Base-by-base conservation (phyloP, 2,329 filamentous ascomycete species). In the Claviceps humidiphila region DNA sequence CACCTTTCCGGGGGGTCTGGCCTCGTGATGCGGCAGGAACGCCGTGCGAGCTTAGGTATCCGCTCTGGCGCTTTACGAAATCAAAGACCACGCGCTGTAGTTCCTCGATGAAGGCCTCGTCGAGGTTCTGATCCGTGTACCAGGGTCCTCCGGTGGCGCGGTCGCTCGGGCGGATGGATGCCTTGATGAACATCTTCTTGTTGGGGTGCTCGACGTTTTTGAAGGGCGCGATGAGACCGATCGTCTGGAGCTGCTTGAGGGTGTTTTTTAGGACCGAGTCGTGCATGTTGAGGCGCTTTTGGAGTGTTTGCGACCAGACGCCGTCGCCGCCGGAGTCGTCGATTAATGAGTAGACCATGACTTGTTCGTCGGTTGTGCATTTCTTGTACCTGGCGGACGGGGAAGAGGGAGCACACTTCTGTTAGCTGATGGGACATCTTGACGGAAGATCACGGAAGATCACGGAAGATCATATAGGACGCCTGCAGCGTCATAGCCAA, bases 121-220 rank as follows among this genome's bases (percentile, higher is more conserved):
- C 93, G 13, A 97, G 77, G 58, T 90, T 86, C 50, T 89, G 87
- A 57, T 95, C 89, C 7, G 87, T 90, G 66, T 93, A 96, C 88
- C 91, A 98, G 8, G 89, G 86, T 1, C 93, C 93, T 47, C 93
- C 93, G 0, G 89, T 95, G 47, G 94, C 87, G 56, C 93, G 86
- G 56, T 96, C 90, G 51, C 85, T 88, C 0, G 93, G 91, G 11
- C 82, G 81, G 55, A 98, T 78, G 56, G 84, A 84, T 51, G 84
- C 81, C 63, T 95, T 84, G 77, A 98, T 95, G 75, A 93, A 98
- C 78, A 95, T 95, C 71, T 95, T 95, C 65, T 93, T 86, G 58
- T 84, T 87, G 30, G 89, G 88, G 63, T 87, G 84, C 70, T 95
- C 89, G 68, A 95, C 89, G 67, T 85, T 93, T 71, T 91, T 93